Evolutionary conservation across 2,329 filamentous ascomycete genomes (phyloP).

Genomic region (Microsporum ferrugineum): DNA sequence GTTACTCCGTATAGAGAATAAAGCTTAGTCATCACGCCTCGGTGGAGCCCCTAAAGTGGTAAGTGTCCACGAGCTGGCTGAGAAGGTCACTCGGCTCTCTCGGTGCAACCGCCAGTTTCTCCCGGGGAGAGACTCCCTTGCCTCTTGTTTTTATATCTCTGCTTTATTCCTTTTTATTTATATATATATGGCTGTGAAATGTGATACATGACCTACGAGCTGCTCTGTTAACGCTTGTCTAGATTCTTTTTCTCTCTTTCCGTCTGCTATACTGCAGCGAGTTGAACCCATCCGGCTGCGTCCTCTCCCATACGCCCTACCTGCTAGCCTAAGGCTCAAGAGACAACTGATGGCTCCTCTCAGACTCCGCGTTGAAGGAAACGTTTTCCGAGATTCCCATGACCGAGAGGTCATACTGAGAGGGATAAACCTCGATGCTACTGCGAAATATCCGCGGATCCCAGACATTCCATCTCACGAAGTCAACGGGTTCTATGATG

Average conservation of each 20-base stretch:
- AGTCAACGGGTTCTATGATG: constrained; percentile 73
- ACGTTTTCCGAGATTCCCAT: constrained; percentile 67
- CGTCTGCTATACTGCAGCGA: neutral
- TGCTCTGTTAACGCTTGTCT: neutral
- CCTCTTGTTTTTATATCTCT: neutral
- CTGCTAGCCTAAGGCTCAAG: neutral
- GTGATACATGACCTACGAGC: neutral
- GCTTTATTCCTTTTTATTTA: neutral
- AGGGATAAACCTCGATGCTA: constrained; percentile 86
- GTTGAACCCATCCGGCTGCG: neutral
- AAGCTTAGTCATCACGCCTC: neutral
- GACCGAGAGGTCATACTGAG: constrained; percentile 79
- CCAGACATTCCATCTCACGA: constrained; percentile 75
- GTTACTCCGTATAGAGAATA: neutral
- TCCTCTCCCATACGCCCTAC: neutral
- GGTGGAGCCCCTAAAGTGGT: neutral
- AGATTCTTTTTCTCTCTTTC: neutral
- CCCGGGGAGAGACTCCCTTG: neutral
- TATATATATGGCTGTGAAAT: neutral
- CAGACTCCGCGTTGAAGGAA: constrained; percentile 72
- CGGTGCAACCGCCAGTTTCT: neutral
- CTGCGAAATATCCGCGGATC: constrained; percentile 75
- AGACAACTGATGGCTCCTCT: constrained; percentile 53
- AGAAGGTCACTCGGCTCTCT: neutral
- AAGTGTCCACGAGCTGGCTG: neutral